Base-by-base conservation (phyloP, 805 yeast species). In the Barnettozyma sp. region DNA sequence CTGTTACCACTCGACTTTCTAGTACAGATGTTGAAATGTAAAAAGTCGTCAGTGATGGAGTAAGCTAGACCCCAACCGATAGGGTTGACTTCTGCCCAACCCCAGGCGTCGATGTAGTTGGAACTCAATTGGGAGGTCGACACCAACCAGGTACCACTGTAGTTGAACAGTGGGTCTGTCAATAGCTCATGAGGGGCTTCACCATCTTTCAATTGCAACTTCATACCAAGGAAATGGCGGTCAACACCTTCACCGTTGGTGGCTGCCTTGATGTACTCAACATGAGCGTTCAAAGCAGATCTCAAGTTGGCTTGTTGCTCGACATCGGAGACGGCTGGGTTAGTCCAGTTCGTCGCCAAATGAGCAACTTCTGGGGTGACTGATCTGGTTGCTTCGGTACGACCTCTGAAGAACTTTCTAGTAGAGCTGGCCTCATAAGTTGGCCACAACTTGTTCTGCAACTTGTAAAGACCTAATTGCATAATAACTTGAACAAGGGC, bases 401-500 rank as follows among this genome's bases (percentile, higher is more conserved):
- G 76, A 38, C 98, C 98, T 52, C 74, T 78, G 54, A 76, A 81
- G 60, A 70, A 90, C 57, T 76, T 80, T 60, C 97, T 77, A 2
- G 97, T 90, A 15, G 97, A 85, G 3, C 97, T 96, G 34, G 95
- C 80, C 62, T 90, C 98, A 62, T 90, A 90, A 10, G 97, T 90
- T 44, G 97, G 96, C 54, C 90, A 73, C 36, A 76, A 68, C 36
- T 71, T 73, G 16, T 95, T 94, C 26, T 84, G 71, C 62, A 78
- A 68, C 62, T 86, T 87, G 68, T 66, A 90, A 61, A 86, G 82
- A 14, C 95, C 95, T 44, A 92, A 70, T 68, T 90, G 98, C 54
- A 90, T 75, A 49, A 87, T 56, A 79, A 88, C 80, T 62, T 90
- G 98, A 35, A 85, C 75, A 55, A 72, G 90, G 1, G 96, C 95